phyloP scores from a whole-genome alignment of 306 rosid genomes.

The Cucumis sativus region Cucumber_9930_V3 NC_026657.2:19957001-19957500 shows the following conservation, averaged over 20 bases:
- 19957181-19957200: background rate
- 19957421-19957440: background rate
- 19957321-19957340: background rate
- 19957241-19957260: background rate
- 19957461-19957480: background rate
- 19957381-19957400: background rate
- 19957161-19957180: background rate
- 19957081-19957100: background rate
- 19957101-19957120: constrained; percentile 1
- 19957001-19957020: background rate
- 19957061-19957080: background rate
- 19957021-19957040: background rate
- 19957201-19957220: background rate
- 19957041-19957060: background rate
- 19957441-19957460: background rate
- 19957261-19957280: background rate
- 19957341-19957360: background rate
- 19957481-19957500: background rate
- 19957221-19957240: background rate
- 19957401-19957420: background rate
- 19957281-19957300: background rate
- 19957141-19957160: background rate
- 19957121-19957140: background rate
- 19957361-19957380: background rate
- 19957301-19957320: background rate